Percentiles rank a stretch among this genome's conserved stretches.
These are phyloP conservation scores for Microcyclospora tardicrescens DNA, from an alignment of 2,329 filamentous ascomycete species.

Conservation along the genomic window DNA sequence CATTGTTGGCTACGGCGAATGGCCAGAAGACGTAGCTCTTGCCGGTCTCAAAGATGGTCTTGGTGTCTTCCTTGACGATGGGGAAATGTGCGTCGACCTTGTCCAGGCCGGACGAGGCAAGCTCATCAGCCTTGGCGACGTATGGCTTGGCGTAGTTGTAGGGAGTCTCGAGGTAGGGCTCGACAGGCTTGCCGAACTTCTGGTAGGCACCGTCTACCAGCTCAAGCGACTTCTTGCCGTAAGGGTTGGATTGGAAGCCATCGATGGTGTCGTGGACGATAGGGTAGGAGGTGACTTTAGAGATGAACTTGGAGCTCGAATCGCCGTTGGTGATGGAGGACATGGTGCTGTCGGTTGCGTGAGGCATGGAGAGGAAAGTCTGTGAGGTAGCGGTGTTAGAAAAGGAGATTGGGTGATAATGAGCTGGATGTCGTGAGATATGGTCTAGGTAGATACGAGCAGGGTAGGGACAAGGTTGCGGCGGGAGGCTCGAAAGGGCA, in stretches of 20 bases:
- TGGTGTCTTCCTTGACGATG: slow-evolving; percentile 41
- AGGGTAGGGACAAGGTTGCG: too few relatives aligned
- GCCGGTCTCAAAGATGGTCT: slow-evolving; percentile 44
- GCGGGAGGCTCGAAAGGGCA: too few relatives aligned
- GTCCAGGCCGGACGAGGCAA: slow-evolving; percentile 41
- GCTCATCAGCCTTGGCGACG: slow-evolving; percentile 63
- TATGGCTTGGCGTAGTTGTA: slow-evolving; percentile 78
- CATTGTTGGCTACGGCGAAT: slow-evolving; percentile 10
- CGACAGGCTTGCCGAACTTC: slow-evolving; percentile 61
- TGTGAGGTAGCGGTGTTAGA: background rate
- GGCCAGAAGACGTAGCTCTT: slow-evolving; percentile 51
- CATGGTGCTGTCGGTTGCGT: slow-evolving; percentile 30
- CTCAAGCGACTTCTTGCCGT: slow-evolving; percentile 70
- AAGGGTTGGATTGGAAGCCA: slow-evolving; percentile 67
- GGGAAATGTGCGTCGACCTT: slow-evolving; percentile 42
- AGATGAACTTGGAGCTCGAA: slow-evolving; percentile 34
- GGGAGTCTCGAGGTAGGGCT: slow-evolving; percentile 66
- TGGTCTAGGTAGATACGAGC: too few relatives aligned
- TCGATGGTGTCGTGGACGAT: slow-evolving; percentile 66
- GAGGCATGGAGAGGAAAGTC: slow-evolving; percentile 29
- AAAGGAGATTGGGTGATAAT: too few relatives aligned
- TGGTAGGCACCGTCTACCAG: slow-evolving; percentile 63
- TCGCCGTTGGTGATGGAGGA: slow-evolving; percentile 36
- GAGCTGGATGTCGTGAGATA: too few relatives aligned
- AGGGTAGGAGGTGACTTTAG: slow-evolving; percentile 70